Base-by-base conservation (phyloP, 2,329 filamentous ascomycete species). In the Nigrospora osmanthi region DNA sequence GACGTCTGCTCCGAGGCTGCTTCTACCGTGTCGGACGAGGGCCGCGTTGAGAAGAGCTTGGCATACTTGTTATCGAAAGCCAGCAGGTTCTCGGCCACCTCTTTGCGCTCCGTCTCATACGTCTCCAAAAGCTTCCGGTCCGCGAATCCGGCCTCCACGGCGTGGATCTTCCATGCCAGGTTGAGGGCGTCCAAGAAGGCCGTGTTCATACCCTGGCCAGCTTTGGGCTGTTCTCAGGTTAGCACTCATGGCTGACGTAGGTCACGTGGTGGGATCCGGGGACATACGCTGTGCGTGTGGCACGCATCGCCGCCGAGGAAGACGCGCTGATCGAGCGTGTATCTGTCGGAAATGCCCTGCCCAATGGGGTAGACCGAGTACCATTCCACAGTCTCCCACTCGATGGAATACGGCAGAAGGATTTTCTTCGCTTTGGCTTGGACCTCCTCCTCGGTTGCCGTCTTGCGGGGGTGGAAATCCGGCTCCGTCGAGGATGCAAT, bases 111-210 rank as follows among this genome's bases (percentile, higher is more conserved):
- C 3, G 76, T 74, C 67, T 96, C 88, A 62, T 96, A 97, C 0
- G 90, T 93, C 49, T 82, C 78, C 42, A 97, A 76, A 15, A 93
- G 73, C 3, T 79, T 78, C 49, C 87, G 83, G 30, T 81, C 69
- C 1, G 89, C 87, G 53, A 95, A 87, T 12, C 89, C 89, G 23
- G 76, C 75, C 61, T 95, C 89, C 11, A 96, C 91, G 33, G 87
- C 82, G 60, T 95, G 90, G 42, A 96, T 87, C 70, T 97, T 97
- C 90, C 90, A 97, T 9, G 90, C 90, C 35, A 97, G 73, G 63
- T 96, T 97, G 48, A 89, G 79, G 1, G 89, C 89, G 54, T 91
- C 85, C 42, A 86, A 70, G 66, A 89, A 88, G 4, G 83, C 84
- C 0, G 85, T 85, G 57, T 89, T 89, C 85, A 89, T 89, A 30